Evolutionary conservation across 306 rosid genomes (phyloP).

Genomic region (Abrus pulchellus): DNA sequence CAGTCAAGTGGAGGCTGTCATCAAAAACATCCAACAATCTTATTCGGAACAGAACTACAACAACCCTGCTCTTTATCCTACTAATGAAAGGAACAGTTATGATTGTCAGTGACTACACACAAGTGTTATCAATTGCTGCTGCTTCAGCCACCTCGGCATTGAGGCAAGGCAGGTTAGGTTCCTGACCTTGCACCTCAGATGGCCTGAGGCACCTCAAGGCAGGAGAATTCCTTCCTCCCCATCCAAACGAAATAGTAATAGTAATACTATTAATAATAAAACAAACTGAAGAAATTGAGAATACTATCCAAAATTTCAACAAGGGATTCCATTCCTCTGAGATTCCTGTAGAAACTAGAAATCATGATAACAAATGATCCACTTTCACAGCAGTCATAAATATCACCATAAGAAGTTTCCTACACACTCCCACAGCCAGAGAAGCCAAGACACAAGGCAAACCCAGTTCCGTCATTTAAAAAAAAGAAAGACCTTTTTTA

Average conservation of each 20-base stretch:
- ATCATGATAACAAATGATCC: background rate
- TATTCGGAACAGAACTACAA: background rate
- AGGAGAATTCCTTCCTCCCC: background rate
- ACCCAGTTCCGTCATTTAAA: background rate
- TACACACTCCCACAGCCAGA: background rate
- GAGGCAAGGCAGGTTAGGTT: background rate
- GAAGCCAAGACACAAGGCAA: background rate
- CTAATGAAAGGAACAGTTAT: background rate
- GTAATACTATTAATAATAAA: background rate
- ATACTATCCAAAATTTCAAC: background rate
- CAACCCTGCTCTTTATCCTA: too few species aligned
- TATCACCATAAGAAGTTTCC: too few species aligned
- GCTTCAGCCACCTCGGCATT: background rate
- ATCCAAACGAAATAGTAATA: background rate
- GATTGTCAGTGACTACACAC: background rate
- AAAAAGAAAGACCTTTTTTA: background rate
- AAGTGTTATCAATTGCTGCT: background rate
- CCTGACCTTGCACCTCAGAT: background rate
- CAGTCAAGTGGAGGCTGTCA: background rate
- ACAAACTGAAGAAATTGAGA: background rate
- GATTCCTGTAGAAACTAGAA: conserved; percentile 1
- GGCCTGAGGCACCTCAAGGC: background rate
- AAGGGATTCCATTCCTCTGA: conserved; percentile 16
- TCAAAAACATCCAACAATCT: background rate
- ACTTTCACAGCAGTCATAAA: background rate